Percentiles rank a stretch among this genome's conserved stretches.
These are phyloP conservation scores for Pleodorina starrii DNA, from an alignment of 139 green algal genomes.

Conservation along the genomic window DNA sequence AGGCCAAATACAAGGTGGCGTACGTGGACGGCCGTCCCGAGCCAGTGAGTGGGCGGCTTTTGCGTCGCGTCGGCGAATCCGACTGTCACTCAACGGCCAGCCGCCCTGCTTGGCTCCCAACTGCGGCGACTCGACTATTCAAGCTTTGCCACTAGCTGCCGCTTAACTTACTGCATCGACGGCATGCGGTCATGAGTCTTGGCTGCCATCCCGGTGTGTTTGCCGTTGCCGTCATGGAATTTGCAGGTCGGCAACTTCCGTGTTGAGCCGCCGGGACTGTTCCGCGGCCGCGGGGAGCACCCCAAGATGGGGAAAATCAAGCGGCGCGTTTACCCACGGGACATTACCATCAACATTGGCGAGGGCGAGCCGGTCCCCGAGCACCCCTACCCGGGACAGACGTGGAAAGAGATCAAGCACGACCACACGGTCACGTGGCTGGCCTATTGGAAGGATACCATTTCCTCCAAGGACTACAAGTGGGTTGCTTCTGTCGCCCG, in stretches of 20 bases:
- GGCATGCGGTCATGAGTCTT: too few relatives aligned
- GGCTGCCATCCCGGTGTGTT: too few relatives aligned
- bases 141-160: too few relatives aligned
- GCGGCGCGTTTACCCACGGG: constrained; percentile 92
- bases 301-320: constrained; percentile 99
- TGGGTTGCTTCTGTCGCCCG: constrained; percentile 1
- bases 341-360: constrained; percentile 99
- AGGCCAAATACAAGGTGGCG: constrained; percentile 95
- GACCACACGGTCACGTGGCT: constrained; percentile 98
- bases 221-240: too few relatives aligned
- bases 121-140: too few relatives aligned
- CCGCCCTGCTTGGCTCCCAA: too few relatives aligned
- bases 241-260: constrained; percentile 97
- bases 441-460: constrained; percentile 97
- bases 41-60: constrained; percentile 79
- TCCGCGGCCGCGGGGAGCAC: constrained; percentile 98
- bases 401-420: constrained; percentile 82
- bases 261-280: constrained; percentile 97
- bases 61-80: too few relatives aligned
- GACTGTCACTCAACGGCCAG: too few relatives aligned
- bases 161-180: too few relatives aligned
- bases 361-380: constrained; percentile 81
- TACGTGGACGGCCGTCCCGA: constrained; percentile 91
- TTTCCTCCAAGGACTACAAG: constrained; percentile 90
- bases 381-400: constrained; percentile 89